phyloP scores from a whole-genome alignment of 208 protist genomes.

The Vickermania spadyakhi region DNA sequence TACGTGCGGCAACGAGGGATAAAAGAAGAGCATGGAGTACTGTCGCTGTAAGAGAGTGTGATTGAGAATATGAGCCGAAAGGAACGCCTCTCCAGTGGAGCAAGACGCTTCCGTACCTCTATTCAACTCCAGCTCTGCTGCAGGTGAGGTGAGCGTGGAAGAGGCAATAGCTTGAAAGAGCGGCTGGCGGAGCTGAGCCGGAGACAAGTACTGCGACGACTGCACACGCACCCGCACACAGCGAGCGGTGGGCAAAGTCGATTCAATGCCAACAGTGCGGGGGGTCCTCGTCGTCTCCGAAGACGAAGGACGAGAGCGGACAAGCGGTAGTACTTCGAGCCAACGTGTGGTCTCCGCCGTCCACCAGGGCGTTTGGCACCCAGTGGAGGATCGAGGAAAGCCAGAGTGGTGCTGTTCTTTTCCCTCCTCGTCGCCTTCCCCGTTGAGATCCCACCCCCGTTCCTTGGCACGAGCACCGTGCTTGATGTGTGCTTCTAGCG shows the following conservation, averaged over 20 bases:
- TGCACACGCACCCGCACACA: constrained; percentile 49
- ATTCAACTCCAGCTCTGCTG: neutral
- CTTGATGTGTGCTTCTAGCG: constrained; percentile 59
- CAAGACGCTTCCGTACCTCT: neutral
- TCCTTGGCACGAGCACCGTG: constrained; percentile 19
- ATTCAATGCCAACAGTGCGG: neutral
- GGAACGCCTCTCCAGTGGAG: neutral
- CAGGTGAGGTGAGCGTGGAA: neutral
- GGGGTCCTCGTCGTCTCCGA: too few relatives aligned
- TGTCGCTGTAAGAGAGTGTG: neutral
- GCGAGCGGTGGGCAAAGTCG: constrained; percentile 19
- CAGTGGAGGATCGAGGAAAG: neutral
- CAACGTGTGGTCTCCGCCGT: neutral
- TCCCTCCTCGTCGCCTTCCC: constrained; percentile 22
- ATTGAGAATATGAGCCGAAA: neutral
- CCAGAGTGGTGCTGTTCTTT: constrained; percentile 28
- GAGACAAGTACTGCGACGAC: constrained; percentile 42
- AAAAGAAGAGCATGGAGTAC: neutral
- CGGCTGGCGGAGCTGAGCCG: constrained; percentile 38
- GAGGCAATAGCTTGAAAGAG: constrained; percentile 35
- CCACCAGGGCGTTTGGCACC: neutral
- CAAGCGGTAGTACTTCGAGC: too few relatives aligned
- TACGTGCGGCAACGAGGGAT: too few relatives aligned
- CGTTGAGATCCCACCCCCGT: too few relatives aligned
- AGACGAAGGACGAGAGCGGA: too few relatives aligned